Conservation (phyloP, 1,284 basidiomycete genomes). For the Lentinula novae-zelandiae region DNA sequence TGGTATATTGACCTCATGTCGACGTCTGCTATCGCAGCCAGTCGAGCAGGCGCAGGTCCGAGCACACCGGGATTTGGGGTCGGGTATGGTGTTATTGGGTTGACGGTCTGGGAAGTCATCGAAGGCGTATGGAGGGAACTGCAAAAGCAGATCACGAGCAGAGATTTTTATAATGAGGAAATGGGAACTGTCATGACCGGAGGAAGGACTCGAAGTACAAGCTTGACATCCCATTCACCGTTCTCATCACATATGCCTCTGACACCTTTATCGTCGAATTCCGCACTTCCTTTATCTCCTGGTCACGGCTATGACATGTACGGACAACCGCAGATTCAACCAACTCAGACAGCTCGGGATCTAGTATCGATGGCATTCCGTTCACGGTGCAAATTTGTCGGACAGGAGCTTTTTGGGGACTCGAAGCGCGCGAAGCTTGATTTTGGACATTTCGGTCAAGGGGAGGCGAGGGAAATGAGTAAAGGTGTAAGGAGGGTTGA, state of each 20-base stretch:
- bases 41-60: background rate
- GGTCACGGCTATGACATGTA: background rate
- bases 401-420: slow-evolving; percentile 3
- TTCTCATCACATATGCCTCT: background rate
- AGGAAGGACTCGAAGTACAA: background rate
- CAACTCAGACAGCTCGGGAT: background rate
- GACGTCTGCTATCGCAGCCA: slow-evolving; percentile 31
- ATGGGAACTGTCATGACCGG: slow-evolving; percentile 19
- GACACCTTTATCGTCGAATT: background rate
- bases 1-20: slow-evolving; percentile 53
- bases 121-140: slow-evolving; percentile 26
- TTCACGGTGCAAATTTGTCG: background rate
- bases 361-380: background rate
- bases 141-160: slow-evolving; percentile 24
- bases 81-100: slow-evolving; percentile 26
- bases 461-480: slow-evolving; percentile 21
- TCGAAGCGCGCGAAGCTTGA: background rate
- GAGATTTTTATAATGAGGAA: slow-evolving; percentile 36
- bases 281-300: background rate
- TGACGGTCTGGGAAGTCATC: slow-evolving; percentile 54
- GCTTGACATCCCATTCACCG: background rate
- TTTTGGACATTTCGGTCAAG: slow-evolving; percentile 8
- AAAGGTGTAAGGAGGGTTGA: slow-evolving; percentile 37
- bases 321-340: background rate
- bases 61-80: background rate